These are phyloP conservation scores for Zygosaccharomyces bisporus DNA, from an alignment of 805 yeast genomes.

Conservation along the genomic window DNA sequence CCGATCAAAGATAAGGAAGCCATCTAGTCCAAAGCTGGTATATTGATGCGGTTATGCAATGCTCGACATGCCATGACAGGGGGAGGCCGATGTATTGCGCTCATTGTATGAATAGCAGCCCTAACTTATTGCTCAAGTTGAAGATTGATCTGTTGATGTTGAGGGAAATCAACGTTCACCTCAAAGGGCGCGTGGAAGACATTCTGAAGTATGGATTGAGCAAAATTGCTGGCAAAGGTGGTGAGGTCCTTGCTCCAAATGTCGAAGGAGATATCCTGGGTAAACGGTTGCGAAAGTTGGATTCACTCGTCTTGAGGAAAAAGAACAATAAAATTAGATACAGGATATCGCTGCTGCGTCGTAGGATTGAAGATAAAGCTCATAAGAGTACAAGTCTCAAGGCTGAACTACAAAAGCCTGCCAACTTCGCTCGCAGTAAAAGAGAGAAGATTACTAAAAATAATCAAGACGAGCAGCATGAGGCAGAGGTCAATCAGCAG, in stretches of 20 bases:
- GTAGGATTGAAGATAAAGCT: conserved; percentile 13
- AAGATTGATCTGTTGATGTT: conserved; percentile 19
- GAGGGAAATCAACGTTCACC: conserved; percentile 13
- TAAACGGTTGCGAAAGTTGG: conserved; percentile 15
- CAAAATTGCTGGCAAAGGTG: conserved; percentile 1
- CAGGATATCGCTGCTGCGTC: conserved; percentile 13
- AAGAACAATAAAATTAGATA: conserved; percentile 19
- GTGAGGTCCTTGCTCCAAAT: background rate
- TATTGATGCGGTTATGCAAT: conserved; percentile 15
- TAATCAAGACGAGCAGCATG: background rate
- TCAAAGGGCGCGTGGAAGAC: conserved; percentile 21
- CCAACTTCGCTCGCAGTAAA: background rate
- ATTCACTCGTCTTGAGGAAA: conserved; percentile 18
- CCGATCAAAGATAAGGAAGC: background rate
- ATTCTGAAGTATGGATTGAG: conserved; percentile 22
- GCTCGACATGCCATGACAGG: conserved; percentile 24
- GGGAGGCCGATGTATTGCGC: conserved; percentile 24
- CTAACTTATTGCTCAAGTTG: conserved; percentile 20
- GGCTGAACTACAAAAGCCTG: conserved; percentile 1
- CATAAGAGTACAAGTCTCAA: background rate
- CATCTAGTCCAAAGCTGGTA: background rate
- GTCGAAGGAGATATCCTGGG: conserved; percentile 18
- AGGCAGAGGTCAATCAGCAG: conserved; percentile 11
- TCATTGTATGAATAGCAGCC: conserved; percentile 31
- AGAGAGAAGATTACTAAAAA: background rate